phyloP scores from a whole-genome alignment of 1,284 basidiomycete genomes.

The Crepidotus sp. region DNA sequence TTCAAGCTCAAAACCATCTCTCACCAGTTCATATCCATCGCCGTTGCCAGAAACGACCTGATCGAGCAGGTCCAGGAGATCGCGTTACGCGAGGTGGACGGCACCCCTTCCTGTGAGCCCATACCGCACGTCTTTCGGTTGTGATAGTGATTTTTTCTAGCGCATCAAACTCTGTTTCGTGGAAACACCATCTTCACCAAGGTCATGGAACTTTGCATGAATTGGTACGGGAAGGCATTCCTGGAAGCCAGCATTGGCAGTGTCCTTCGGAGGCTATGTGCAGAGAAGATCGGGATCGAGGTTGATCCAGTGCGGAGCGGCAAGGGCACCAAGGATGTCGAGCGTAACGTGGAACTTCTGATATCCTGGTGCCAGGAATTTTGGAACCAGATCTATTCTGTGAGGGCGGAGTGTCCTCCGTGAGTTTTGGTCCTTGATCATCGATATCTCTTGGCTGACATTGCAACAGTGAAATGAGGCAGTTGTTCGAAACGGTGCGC shows the following conservation, averaged over 20 bases:
- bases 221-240: slow-evolving; percentile 64
- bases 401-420: slow-evolving; percentile 65
- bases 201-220: slow-evolving; percentile 70
- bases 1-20: slow-evolving; percentile 55
- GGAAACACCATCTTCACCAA: slow-evolving; percentile 78
- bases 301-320: slow-evolving; percentile 62
- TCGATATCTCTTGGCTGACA: slow-evolving; percentile 1
- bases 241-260: slow-evolving; percentile 69
- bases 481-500: slow-evolving; percentile 63
- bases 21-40: slow-evolving; percentile 55
- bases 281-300: slow-evolving; percentile 68
- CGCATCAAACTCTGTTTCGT: slow-evolving; percentile 64
- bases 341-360: slow-evolving; percentile 61
- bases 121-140: slow-evolving; percentile 3
- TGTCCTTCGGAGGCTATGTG: slow-evolving; percentile 57
- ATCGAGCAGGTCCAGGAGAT: slow-evolving; percentile 60
- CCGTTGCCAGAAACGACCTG: slow-evolving; percentile 53
- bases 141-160: slow-evolving; percentile 25
- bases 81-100: slow-evolving; percentile 59
- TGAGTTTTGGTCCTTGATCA: slow-evolving; percentile 31
- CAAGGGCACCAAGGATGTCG: slow-evolving; percentile 44
- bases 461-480: slow-evolving; percentile 58
- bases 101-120: slow-evolving; percentile 47
- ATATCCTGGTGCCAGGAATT: slow-evolving; percentile 69
- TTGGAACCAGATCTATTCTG: slow-evolving; percentile 72